Evolutionary conservation across 257 asterid species (phyloP).

Genomic region (Nicotiana benthamiana): DNA sequence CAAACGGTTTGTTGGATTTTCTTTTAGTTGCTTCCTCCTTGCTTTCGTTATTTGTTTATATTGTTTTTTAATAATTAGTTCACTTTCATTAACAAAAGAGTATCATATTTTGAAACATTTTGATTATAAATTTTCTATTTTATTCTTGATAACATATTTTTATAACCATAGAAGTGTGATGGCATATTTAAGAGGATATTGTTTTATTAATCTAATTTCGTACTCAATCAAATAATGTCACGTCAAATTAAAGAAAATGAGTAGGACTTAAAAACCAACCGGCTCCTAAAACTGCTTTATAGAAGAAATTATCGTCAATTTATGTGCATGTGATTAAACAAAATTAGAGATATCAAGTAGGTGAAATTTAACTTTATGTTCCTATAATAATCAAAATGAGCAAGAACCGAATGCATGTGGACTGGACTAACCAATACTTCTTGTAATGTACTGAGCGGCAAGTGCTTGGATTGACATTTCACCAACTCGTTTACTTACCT

Average conservation of each 20-base stretch:
- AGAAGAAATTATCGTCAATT: neutral
- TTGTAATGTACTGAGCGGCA: neutral
- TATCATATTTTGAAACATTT: neutral
- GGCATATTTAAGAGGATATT: neutral
- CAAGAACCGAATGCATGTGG: neutral
- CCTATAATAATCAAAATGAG: neutral
- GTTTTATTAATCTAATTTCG: neutral
- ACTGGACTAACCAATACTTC: neutral
- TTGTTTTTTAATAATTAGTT: neutral
- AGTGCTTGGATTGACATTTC: neutral
- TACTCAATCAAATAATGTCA: neutral
- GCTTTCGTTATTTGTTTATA: neutral
- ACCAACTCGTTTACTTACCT: neutral
- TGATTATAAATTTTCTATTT: neutral
- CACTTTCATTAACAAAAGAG: neutral
- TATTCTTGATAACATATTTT: neutral
- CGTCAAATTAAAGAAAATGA: neutral
- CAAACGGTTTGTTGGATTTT: conserved; percentile 40
- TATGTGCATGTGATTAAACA: neutral
- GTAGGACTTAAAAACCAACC: neutral
- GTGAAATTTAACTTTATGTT: neutral
- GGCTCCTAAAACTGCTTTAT: neutral
- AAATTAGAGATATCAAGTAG: neutral
- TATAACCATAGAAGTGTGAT: neutral
- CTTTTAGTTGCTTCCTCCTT: neutral